These are phyloP conservation scores for Metarhizium sp. DNA, from an alignment of 2,329 filamentous ascomycete species.

Conservation along the genomic window DNA sequence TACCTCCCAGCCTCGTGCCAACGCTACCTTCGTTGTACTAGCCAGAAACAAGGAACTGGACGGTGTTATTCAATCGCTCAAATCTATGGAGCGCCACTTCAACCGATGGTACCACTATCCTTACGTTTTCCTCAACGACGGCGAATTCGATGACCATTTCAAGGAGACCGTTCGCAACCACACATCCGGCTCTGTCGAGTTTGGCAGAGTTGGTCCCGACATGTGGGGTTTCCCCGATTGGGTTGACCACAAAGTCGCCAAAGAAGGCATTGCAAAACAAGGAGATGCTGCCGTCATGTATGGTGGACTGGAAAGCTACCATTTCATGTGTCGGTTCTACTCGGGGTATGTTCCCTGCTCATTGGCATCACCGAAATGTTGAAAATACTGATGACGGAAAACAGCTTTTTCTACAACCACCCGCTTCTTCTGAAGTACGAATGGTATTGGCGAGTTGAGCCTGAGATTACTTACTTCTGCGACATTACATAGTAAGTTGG, in stretches of 20 bases:
- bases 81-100: conserved; percentile 97
- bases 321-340: conserved; percentile 99
- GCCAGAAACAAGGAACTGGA: conserved; percentile 95
- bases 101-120: conserved; percentile 98
- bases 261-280: conserved; percentile 93
- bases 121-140: conserved; percentile 97
- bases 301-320: conserved; percentile 95
- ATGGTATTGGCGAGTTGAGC: conserved; percentile 99
- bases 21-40: conserved; percentile 91
- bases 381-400: conserved; percentile 12
- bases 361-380: neutral
- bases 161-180: conserved; percentile 82
- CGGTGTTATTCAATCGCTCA: conserved; percentile 91
- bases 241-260: conserved; percentile 87
- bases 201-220: conserved; percentile 79
- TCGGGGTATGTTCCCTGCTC: conserved; percentile 59
- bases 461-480: conserved; percentile 99
- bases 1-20: conserved; percentile 70
- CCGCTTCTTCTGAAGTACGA: conserved; percentile 91
- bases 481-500: conserved; percentile 84
- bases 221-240: conserved; percentile 98
- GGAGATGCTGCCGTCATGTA: conserved; percentile 99
- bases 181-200: conserved; percentile 80
- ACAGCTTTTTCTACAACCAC: conserved; percentile 92
- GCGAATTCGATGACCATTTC: conserved; percentile 92